Conservation (phyloP, 495 filamentous ascomycete species). For the Articulospora tetracladia region DNA sequence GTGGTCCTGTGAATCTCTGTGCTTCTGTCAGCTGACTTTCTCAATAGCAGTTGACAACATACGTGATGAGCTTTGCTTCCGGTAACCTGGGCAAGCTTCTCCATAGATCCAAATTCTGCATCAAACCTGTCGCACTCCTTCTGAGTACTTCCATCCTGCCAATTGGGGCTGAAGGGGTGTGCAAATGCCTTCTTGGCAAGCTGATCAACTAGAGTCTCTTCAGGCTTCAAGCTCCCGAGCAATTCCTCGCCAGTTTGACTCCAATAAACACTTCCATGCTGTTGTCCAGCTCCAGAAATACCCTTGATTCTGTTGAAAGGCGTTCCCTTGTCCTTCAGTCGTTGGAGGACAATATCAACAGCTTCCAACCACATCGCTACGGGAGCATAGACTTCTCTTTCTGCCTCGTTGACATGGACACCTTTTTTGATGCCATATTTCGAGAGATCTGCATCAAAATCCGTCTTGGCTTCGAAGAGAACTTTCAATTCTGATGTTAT, state of each 20-base stretch:
- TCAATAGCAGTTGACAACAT: constrained; percentile 29
- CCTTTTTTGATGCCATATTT: constrained; percentile 88
- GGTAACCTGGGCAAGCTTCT: constrained; percentile 69
- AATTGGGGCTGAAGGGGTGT: constrained; percentile 87
- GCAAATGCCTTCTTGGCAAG: constrained; percentile 67
- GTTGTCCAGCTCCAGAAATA: constrained; percentile 89
- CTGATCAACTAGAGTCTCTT: constrained; percentile 62
- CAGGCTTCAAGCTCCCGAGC: constrained; percentile 56
- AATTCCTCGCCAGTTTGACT: constrained; percentile 61
- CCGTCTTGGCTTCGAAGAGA: constrained; percentile 69
- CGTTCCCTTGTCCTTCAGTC: constrained; percentile 65
- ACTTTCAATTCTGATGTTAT: constrained; percentile 76
- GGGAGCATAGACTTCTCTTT: constrained; percentile 86
- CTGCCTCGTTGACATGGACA: constrained; percentile 72
- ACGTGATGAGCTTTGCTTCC: constrained; percentile 95
- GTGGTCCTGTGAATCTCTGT: constrained; percentile 95
- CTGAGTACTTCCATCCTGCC: constrained; percentile 96
- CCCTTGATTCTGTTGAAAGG: constrained; percentile 76
- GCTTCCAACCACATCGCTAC: constrained; percentile 94
- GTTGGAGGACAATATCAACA: constrained; percentile 74
- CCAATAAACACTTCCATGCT: constrained; percentile 97
- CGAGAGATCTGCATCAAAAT: constrained; percentile 66
- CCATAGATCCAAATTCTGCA: constrained; percentile 55
- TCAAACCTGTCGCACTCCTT: constrained; percentile 88
- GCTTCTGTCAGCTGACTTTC: constrained; percentile 10